Percentiles rank a stretch among this genome's conserved stretches.
These are phyloP conservation scores for Antitrichia curtipendula DNA, from an alignment of 225 moss, liverwort and hornwort species.

Conservation along the genomic window DNA sequence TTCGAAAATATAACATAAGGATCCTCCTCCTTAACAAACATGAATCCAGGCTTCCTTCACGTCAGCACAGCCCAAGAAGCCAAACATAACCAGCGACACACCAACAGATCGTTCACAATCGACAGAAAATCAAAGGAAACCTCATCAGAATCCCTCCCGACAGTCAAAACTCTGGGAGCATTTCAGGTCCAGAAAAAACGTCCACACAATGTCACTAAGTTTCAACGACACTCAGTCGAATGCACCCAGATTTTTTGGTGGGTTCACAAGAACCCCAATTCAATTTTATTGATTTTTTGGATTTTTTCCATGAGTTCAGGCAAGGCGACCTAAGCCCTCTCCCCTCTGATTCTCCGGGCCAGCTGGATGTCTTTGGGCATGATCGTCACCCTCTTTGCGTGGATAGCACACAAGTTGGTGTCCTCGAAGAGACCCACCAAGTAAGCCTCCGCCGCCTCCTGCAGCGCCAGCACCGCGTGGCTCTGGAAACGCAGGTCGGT, in stretches of 20 bases:
- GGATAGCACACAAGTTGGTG: background rate
- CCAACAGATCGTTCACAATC: background rate
- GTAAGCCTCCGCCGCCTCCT: background rate
- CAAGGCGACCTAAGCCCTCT: background rate
- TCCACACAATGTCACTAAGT: background rate
- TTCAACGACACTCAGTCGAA: background rate
- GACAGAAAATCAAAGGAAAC: background rate
- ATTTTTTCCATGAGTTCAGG: background rate
- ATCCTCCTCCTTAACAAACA: background rate
- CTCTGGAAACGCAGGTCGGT: background rate
- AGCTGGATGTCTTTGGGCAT: background rate
- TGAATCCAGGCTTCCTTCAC: background rate
- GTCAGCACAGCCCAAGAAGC: too few species aligned
- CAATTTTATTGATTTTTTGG: background rate
- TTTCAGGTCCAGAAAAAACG: background rate
- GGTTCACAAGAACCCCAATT: constrained; percentile 34
- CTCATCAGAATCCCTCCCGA: too few species aligned
- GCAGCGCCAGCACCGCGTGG: background rate
- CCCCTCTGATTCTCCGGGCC: background rate
- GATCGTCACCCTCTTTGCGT: background rate
- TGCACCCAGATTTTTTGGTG: background rate
- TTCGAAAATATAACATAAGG: background rate
- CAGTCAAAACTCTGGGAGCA: too few species aligned
- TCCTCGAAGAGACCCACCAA: background rate
- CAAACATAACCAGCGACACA: background rate